These are phyloP conservation scores for Neonectria faginata DNA, from an alignment of 2,329 filamentous ascomycete species.

Conservation along the genomic window DNA sequence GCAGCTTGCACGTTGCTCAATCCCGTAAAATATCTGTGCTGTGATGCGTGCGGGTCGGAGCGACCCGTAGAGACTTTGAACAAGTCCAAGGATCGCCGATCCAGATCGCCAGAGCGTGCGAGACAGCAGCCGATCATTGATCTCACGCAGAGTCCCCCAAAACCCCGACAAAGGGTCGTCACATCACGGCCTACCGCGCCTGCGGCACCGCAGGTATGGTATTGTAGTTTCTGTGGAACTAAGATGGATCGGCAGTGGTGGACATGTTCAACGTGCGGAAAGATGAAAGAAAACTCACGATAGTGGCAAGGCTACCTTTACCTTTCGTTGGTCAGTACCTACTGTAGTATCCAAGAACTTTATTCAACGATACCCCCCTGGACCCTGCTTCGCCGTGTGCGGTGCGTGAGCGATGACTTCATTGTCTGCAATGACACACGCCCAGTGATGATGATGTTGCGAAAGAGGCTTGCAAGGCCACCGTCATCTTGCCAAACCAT, in stretches of 20 bases:
- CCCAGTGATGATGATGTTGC: constrained; percentile 19
- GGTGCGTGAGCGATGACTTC: constrained; percentile 40
- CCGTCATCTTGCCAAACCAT: constrained; percentile 5
- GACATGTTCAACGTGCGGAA: constrained; percentile 67
- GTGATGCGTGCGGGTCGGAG: constrained; percentile 67
- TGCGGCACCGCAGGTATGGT: constrained; percentile 56
- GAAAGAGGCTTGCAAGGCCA: constrained; percentile 22
- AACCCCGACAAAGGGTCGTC: constrained; percentile 29
- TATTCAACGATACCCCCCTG: constrained; percentile 29
- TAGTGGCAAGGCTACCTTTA: constrained; percentile 21
- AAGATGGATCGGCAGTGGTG: constrained; percentile 67
- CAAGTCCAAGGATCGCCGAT: constrained; percentile 35
- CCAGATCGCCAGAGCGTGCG: constrained; percentile 24
- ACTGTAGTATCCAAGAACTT: constrained; percentile 16
- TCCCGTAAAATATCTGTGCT: constrained; percentile 61
- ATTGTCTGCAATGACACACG: constrained; percentile 24
- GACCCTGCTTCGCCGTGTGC: constrained; percentile 16
- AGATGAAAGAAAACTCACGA: constrained; percentile 63
- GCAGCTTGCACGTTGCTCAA: constrained; percentile 69
- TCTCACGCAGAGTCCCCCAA: constrained; percentile 50
- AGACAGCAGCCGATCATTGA: constrained; percentile 47
- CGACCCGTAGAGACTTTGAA: constrained; percentile 44
- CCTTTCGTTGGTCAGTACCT: constrained; percentile 18
- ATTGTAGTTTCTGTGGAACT: constrained; percentile 64
- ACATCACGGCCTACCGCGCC: constrained; percentile 27